phyloP scores from a whole-genome alignment of 2,329 filamentous ascomycete genomes.

The Calonectria naviculata region DNA sequence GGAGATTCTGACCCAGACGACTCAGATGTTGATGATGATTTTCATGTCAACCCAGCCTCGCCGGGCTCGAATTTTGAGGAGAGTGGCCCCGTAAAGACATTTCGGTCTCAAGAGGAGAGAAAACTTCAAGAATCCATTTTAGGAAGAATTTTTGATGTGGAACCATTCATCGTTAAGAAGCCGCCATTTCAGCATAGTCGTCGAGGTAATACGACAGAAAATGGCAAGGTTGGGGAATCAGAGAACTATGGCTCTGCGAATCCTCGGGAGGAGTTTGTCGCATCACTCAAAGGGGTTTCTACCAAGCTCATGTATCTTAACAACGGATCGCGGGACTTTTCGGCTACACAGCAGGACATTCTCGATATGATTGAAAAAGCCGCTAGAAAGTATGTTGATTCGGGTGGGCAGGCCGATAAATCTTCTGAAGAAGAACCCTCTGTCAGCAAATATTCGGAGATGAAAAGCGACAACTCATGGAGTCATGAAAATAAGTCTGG shows the following conservation, averaged over 20 bases:
- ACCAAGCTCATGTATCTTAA: conserved; percentile 55
- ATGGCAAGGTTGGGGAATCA: conserved; percentile 36
- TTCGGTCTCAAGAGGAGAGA: conserved; percentile 63
- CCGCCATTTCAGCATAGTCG: conserved; percentile 41
- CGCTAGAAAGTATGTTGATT: conserved; percentile 61
- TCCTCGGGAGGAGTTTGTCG: conserved; percentile 42
- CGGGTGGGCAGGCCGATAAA: conserved; percentile 41
- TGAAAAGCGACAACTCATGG: conserved; percentile 3
- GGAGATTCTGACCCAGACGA: conserved; percentile 56
- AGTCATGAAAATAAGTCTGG: not conserved
- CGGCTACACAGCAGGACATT: conserved; percentile 55
- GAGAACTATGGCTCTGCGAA: conserved; percentile 33
- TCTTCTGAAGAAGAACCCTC: conserved; percentile 26
- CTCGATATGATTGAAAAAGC: conserved; percentile 63
- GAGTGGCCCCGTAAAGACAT: conserved; percentile 56
- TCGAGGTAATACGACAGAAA: conserved; percentile 21
- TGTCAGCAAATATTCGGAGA: conserved; percentile 4
- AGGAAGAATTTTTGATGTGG: conserved; percentile 63
- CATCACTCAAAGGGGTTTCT: conserved; percentile 53
- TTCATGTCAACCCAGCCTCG: conserved; percentile 55
- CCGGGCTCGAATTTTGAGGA: conserved; percentile 48
- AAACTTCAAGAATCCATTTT: conserved; percentile 66
- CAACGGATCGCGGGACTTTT: conserved; percentile 49
- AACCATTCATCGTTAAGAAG: conserved; percentile 53
- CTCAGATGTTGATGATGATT: conserved; percentile 67